Evolutionary conservation across 768 basidiomycete species (phyloP).

Genomic region (Phaffia australis): DNA sequence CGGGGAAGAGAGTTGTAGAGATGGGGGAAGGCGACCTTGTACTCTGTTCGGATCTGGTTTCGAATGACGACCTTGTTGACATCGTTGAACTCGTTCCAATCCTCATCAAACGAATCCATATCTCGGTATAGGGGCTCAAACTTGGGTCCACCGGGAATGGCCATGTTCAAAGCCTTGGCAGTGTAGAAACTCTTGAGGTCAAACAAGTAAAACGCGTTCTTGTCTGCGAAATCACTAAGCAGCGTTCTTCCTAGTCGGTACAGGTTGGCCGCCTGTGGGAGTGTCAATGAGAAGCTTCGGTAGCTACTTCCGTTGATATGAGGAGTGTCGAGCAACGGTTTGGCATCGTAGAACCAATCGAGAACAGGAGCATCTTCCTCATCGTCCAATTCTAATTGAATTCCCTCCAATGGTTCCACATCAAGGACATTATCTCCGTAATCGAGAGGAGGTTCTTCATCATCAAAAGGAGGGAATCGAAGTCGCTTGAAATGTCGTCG

Average conservation of each 20-base stretch:
- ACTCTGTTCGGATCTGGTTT: constrained; percentile 94
- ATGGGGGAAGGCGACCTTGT: constrained; percentile 98
- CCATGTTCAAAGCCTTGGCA: constrained; percentile 92
- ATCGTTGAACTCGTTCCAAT: constrained; percentile 83
- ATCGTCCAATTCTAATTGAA: constrained; percentile 86
- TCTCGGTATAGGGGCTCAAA: constrained; percentile 94
- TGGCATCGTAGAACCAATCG: constrained; percentile 98
- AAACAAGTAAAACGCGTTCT: constrained; percentile 83
- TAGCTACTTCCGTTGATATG: constrained; percentile 87
- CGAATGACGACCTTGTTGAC: constrained; percentile 99
- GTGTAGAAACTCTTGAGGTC: constrained; percentile 98
- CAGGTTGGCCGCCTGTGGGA: constrained; percentile 93
- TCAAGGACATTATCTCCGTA: constrained; percentile 98
- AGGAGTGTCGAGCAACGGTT: constrained; percentile 76
- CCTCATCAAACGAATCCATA: constrained; percentile 94
- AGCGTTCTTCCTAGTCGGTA: constrained; percentile 91
- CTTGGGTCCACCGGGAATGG: constrained; percentile 95
- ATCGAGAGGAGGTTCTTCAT: constrained; percentile 96
- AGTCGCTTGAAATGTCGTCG: constrained; percentile 98
- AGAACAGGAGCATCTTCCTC: constrained; percentile 83
- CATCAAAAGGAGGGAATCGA: constrained; percentile 98
- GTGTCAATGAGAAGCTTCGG: constrained; percentile 77
- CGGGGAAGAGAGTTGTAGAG: constrained; percentile 96
- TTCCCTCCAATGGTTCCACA: constrained; percentile 93
- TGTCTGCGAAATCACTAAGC: constrained; percentile 83